These are phyloP conservation scores for Zymoseptoria ardabiliae DNA, from an alignment of 2,329 filamentous ascomycete species.

Conservation along the genomic window DNA sequence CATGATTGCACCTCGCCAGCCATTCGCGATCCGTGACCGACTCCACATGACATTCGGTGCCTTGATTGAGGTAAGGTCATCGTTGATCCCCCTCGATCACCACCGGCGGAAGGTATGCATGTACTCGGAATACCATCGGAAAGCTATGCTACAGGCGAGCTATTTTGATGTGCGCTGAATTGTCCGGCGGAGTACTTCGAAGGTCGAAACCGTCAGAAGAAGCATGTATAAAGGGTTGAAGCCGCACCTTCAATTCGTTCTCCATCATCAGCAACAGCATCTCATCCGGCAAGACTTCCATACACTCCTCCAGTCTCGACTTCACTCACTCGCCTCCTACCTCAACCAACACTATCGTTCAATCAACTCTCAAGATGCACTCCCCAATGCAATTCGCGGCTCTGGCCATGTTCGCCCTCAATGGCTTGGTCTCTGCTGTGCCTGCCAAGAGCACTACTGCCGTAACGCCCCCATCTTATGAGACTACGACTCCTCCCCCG, in stretches of 20 bases:
- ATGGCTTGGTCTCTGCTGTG: constrained; percentile 12
- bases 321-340: constrained; percentile 6
- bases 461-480: background rate
- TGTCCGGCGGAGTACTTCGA: background rate
- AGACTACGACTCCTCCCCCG: background rate
- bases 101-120: background rate
- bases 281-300: constrained; percentile 2
- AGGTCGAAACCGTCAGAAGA: background rate
- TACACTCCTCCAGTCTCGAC: constrained; percentile 3
- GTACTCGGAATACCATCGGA: background rate
- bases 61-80: background rate
- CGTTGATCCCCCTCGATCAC: background rate
- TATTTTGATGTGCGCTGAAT: background rate
- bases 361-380: constrained; percentile 9
- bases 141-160: background rate
- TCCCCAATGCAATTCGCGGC: constrained; percentile 13
- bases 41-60: background rate
- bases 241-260: background rate
- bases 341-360: constrained; percentile 9
- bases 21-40: background rate
- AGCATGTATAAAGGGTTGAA: constrained; percentile 4
- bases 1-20: background rate
- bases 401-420: constrained; percentile 12
- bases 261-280: constrained; percentile 12
- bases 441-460: constrained; percentile 6